Evolutionary conservation across 179 eudicot genomes (phyloP).

Genomic region (Heliamphora pulchella): DNA sequence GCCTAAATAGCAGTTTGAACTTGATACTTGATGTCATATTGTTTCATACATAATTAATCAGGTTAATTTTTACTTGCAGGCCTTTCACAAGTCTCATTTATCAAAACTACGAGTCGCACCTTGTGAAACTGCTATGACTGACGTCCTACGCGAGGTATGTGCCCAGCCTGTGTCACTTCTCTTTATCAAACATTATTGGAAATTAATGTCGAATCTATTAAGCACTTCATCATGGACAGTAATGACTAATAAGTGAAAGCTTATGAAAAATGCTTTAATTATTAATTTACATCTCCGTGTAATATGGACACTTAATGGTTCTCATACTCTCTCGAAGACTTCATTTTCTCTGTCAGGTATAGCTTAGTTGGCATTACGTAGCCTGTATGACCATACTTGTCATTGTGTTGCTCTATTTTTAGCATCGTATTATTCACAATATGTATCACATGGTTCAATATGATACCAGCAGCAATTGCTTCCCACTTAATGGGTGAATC

Average conservation of each 20-base stretch:
- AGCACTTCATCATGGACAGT: slow-evolving; percentile 3
- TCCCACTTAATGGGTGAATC: too few relatives aligned
- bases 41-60: too few relatives aligned
- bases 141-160: slow-evolving; percentile 82
- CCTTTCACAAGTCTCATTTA: slow-evolving; percentile 76
- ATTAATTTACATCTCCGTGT: neutral
- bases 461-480: too few relatives aligned
- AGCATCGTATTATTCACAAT: neutral
- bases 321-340: neutral
- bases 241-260: neutral
- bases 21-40: too few relatives aligned
- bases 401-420: neutral
- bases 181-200: neutral
- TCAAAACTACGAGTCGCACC: slow-evolving; percentile 85
- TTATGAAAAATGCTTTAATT: neutral
- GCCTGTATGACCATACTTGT: neutral
- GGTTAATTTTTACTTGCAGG: too few relatives aligned
- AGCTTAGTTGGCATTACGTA: neutral
- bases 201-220: neutral
- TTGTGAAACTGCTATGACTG: slow-evolving; percentile 95
- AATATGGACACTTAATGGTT: neutral
- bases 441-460: neutral
- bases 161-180: neutral
- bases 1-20: too few relatives aligned
- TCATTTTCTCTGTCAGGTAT: neutral